Evolutionary conservation across 495 filamentous ascomycete genomes (phyloP).

Genomic region (Venustampulla echinocandica): DNA sequence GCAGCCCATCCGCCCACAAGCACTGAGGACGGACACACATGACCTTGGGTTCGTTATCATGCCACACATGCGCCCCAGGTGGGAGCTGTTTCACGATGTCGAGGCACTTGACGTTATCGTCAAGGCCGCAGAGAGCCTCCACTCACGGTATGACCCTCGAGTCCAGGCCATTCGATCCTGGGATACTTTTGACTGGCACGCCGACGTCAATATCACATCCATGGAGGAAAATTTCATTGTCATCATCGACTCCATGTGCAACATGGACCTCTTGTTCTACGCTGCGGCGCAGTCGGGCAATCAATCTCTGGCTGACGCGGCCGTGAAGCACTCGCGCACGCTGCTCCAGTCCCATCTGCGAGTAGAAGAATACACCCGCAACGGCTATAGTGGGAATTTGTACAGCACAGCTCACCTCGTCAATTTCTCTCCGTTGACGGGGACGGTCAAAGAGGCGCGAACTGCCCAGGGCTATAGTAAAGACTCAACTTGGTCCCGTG

Average conservation of each 20-base stretch:
- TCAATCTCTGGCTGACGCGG: slow-evolving; percentile 23
- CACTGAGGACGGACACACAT: slow-evolving; percentile 27
- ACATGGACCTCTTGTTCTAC: slow-evolving; percentile 33
- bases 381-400: too few relatives aligned
- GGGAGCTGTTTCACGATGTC: slow-evolving; percentile 23
- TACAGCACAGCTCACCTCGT: slow-evolving; percentile 31
- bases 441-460: slow-evolving; percentile 20
- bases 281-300: slow-evolving; percentile 20
- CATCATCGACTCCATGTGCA: slow-evolving; percentile 29
- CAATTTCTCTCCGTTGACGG: slow-evolving; percentile 27
- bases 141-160: slow-evolving; percentile 24
- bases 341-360: slow-evolving; percentile 25
- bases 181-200: slow-evolving; percentile 24
- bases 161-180: slow-evolving; percentile 27
- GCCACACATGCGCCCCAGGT: slow-evolving; percentile 27
- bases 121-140: slow-evolving; percentile 27
- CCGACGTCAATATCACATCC: slow-evolving; percentile 21
- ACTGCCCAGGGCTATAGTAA: slow-evolving; percentile 32
- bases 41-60: slow-evolving; percentile 36
- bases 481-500: slow-evolving; percentile 30
- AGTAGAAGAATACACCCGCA: slow-evolving; percentile 20
- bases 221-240: slow-evolving; percentile 17
- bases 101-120: slow-evolving; percentile 23
- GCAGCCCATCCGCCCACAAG: slow-evolving; percentile 28
- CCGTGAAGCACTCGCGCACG: slow-evolving; percentile 26